These are phyloP conservation scores for Diaporthe humulicola DNA, from an alignment of 2,329 filamentous ascomycete genomes.

Conservation along the genomic window DNA sequence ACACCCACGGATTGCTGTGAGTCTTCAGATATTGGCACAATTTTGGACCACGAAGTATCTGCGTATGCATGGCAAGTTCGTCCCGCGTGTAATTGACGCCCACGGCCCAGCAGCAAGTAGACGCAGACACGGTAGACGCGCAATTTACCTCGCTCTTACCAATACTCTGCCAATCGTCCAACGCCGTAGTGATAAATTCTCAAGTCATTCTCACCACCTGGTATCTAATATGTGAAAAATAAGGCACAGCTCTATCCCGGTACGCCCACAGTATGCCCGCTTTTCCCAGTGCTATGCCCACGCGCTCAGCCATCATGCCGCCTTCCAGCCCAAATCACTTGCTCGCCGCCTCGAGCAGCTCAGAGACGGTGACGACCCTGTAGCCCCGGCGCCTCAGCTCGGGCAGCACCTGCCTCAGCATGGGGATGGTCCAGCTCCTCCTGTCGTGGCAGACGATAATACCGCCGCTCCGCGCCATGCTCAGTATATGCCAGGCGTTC, in stretches of 20 bases:
- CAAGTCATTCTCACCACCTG: background rate
- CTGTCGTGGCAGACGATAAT: slow-evolving; percentile 91
- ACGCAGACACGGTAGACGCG: background rate
- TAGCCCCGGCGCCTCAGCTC: slow-evolving; percentile 79
- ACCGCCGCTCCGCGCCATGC: slow-evolving; percentile 81
- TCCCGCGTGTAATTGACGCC: background rate
- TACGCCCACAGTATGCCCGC: slow-evolving; percentile 14
- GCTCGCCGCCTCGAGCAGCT: slow-evolving; percentile 64
- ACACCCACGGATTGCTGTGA: no score
- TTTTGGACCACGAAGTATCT: background rate
- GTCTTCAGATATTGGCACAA: background rate
- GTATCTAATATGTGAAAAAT: background rate
- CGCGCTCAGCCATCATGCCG: background rate
- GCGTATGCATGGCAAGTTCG: background rate
- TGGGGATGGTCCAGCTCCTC: slow-evolving; percentile 84
- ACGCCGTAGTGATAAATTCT: background rate
- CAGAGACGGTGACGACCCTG: slow-evolving; percentile 77
- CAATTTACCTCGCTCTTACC: slow-evolving; percentile 6
- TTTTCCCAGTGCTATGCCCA: slow-evolving; percentile 1
- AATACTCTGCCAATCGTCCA: background rate
- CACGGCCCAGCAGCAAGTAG: background rate
- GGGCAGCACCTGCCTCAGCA: slow-evolving; percentile 80
- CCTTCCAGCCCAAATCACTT: background rate
- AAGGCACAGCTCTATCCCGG: slow-evolving; percentile 13
- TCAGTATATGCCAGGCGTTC: slow-evolving; percentile 84